A percentile compares a stretch with the other conserved stretches of the same genome.
Conservation (phyloP, 2,329 filamentous ascomycete species). For the Verticillium zaregamsianum region DNA sequence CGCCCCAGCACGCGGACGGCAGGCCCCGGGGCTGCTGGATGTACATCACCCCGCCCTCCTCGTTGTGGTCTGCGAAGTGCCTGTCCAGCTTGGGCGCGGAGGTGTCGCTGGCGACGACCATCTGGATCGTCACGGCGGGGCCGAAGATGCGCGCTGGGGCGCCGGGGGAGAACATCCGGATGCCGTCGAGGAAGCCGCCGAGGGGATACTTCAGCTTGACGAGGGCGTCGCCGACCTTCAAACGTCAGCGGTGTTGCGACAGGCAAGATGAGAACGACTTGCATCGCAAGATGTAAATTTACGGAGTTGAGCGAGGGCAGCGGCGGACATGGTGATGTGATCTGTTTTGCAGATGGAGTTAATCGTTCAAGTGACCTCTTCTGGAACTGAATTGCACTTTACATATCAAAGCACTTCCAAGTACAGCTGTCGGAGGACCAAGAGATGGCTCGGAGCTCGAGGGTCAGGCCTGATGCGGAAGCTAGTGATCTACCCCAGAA, state of each 20-base stretch:
- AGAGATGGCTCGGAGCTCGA: too few species aligned
- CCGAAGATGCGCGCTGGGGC: constrained; percentile 21
- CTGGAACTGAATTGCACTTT: too few species aligned
- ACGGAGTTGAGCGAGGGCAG: too few species aligned
- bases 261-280: background rate
- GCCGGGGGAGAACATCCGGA: constrained; percentile 18
- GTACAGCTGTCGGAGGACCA: too few species aligned
- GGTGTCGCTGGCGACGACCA: constrained; percentile 20
- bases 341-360: too few species aligned
- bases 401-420: too few species aligned
- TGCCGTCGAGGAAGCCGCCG: constrained; percentile 20
- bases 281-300: background rate
- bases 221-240: constrained; percentile 18
- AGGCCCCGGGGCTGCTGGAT: constrained; percentile 22
- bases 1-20: constrained; percentile 22
- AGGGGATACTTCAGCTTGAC: constrained; percentile 22
- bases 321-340: too few species aligned
- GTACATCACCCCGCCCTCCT: constrained; percentile 20
- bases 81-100: constrained; percentile 18
- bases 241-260: background rate
- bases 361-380: too few species aligned
- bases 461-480: too few species aligned
- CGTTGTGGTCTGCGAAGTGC: constrained; percentile 24
- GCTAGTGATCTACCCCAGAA: too few species aligned
- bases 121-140: constrained; percentile 23